phyloP scores from a whole-genome alignment of 1,139 yeast genomes.

The Hanseniaspora uvarum region DNA sequence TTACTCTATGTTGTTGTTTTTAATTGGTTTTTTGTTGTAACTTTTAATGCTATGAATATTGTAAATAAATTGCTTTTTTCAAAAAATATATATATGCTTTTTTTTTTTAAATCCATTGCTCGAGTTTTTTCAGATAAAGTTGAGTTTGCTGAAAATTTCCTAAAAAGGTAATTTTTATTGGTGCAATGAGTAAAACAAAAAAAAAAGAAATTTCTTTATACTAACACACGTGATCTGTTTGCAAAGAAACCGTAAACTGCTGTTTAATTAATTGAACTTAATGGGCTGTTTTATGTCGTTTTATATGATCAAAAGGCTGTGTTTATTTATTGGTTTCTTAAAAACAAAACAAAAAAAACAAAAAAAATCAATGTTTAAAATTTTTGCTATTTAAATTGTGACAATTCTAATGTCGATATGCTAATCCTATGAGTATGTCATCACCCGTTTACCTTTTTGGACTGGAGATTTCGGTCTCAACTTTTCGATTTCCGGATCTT shows the following conservation, averaged over 20 bases:
- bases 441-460: conserved; percentile 23
- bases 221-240: not conserved
- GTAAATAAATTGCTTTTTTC: too few species aligned
- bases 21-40: not conserved
- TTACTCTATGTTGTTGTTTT: conserved; percentile 23
- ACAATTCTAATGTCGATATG: not conserved
- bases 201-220: not conserved
- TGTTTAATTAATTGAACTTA: too few species aligned
- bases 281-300: too few species aligned
- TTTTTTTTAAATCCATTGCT: not conserved
- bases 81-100: not conserved
- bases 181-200: not conserved
- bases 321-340: too few species aligned
- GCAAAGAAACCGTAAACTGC: too few species aligned
- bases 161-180: not conserved
- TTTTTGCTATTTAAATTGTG: not conserved
- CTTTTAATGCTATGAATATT: too few species aligned
- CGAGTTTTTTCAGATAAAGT: not conserved
- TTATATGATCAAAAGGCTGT: too few species aligned
- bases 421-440: not conserved
- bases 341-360: not conserved
- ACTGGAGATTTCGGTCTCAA: conserved; percentile 77
- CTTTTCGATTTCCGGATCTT: conserved; percentile 60
- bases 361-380: too few species aligned
- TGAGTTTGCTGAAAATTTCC: not conserved